A percentile compares a stretch with the other conserved stretches of the same genome.
Conservation (phyloP, 345 rosid species). For the Luvunga scandens region DNA sequence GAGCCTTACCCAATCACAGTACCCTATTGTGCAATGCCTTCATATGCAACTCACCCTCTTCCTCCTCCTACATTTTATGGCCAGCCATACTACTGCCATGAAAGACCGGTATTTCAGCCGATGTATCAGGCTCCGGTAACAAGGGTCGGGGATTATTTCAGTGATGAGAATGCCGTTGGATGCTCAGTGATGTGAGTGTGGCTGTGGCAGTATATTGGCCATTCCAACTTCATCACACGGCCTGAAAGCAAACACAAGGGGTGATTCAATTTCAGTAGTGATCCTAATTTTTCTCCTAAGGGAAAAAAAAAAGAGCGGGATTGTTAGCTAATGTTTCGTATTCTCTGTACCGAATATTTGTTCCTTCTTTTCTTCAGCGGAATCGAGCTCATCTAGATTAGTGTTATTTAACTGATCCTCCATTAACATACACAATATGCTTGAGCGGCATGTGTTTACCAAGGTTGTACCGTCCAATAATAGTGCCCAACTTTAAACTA, state of each 20-base stretch:
- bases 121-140: conserved; percentile 24
- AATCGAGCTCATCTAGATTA: neutral
- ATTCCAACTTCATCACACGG: neutral
- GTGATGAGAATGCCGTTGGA: conserved; percentile 57
- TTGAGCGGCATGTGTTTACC: neutral
- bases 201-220: neutral
- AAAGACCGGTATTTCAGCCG: conserved; percentile 21
- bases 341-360: neutral
- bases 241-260: neutral
- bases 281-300: neutral
- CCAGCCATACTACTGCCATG: conserved; percentile 18
- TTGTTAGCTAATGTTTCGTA: neutral
- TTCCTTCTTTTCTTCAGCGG: neutral
- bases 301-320: too few species aligned
- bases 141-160: conserved; percentile 51
- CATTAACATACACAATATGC: neutral
- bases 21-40: conserved; percentile 38
- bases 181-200: conserved; percentile 50
- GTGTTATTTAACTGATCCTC: neutral
- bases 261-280: neutral
- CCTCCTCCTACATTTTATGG: conserved; percentile 18
- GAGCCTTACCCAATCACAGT: conserved; percentile 33
- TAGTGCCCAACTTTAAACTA: neutral
- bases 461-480: neutral
- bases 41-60: conserved; percentile 21